These are phyloP conservation scores for Citrus trifoliata DNA, from an alignment of 345 rosid genomes.

Conservation along the genomic window DNA sequence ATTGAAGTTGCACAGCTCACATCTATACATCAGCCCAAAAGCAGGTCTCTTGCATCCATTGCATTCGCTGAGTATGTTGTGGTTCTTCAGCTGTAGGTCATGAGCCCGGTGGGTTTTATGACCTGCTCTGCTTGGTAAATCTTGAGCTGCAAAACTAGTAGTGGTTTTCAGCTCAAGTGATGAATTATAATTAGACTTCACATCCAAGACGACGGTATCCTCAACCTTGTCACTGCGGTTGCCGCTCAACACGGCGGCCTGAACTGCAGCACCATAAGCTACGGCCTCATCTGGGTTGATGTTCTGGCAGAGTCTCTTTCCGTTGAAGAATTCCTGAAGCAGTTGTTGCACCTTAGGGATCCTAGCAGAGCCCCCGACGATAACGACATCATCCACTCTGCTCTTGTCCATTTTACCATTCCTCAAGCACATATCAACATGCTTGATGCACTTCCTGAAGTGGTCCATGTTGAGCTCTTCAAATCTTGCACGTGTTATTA, in stretches of 20 bases:
- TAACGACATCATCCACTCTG: conserved; percentile 40
- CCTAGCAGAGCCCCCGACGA: conserved; percentile 48
- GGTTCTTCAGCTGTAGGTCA: background rate
- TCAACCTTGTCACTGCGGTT: conserved; percentile 34
- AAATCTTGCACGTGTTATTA: conserved; percentile 34
- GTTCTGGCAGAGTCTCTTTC: conserved; percentile 43
- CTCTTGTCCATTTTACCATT: conserved; percentile 45
- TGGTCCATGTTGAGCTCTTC: conserved; percentile 42
- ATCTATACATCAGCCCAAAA: background rate
- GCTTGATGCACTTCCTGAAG: conserved; percentile 39
- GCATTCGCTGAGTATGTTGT: background rate
- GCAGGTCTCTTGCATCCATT: background rate
- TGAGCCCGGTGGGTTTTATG: background rate
- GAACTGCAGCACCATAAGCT: conserved; percentile 47
- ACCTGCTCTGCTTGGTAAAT: background rate
- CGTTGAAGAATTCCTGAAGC: conserved; percentile 39
- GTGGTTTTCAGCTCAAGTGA: background rate
- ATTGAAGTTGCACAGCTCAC: conserved; percentile 4
- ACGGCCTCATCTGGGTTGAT: conserved; percentile 50
- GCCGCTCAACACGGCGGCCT: conserved; percentile 45
- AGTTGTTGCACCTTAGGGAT: conserved; percentile 52
- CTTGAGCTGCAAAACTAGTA: background rate
- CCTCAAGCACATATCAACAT: conserved; percentile 39
- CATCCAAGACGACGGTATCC: conserved; percentile 31
- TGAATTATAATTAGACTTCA: conserved; percentile 20